Conservation (phyloP, 306 rosid genomes). For the Quercus glauca region DNA sequence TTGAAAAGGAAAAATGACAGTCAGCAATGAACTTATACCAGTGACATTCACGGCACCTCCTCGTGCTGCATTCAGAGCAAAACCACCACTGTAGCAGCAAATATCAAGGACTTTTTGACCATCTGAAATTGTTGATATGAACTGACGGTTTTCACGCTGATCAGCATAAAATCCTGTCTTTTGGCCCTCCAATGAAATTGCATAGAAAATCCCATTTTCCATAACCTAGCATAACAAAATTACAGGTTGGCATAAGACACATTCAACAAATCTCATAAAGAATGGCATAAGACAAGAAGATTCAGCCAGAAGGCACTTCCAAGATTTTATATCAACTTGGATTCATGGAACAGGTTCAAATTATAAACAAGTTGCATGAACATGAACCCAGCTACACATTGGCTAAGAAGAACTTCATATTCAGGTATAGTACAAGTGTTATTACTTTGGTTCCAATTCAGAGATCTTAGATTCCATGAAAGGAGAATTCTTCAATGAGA, state of each 20-base stretch:
- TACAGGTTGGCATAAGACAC: constrained; percentile 15
- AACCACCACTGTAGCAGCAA: constrained; percentile 95
- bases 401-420: neutral
- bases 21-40: constrained; percentile 41
- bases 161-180: constrained; percentile 98
- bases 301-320: neutral
- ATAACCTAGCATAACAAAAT: constrained; percentile 43
- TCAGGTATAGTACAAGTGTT: neutral
- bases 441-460: neutral
- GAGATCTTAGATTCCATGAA: neutral
- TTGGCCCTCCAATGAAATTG: constrained; percentile 86
- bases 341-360: neutral
- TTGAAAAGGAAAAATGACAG: neutral
- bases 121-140: constrained; percentile 67
- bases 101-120: constrained; percentile 83
- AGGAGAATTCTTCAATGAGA: neutral
- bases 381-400: neutral
- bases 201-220: constrained; percentile 71
- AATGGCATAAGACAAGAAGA: neutral
- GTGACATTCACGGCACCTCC: constrained; percentile 84
- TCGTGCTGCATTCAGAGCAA: constrained; percentile 73
- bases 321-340: neutral
- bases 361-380: neutral
- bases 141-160: constrained; percentile 84
- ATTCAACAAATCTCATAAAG: constrained; percentile 14